Evolutionary conservation across 2,329 filamentous ascomycete genomes (phyloP).

Genomic region (Verticillium tricorpus): DNA sequence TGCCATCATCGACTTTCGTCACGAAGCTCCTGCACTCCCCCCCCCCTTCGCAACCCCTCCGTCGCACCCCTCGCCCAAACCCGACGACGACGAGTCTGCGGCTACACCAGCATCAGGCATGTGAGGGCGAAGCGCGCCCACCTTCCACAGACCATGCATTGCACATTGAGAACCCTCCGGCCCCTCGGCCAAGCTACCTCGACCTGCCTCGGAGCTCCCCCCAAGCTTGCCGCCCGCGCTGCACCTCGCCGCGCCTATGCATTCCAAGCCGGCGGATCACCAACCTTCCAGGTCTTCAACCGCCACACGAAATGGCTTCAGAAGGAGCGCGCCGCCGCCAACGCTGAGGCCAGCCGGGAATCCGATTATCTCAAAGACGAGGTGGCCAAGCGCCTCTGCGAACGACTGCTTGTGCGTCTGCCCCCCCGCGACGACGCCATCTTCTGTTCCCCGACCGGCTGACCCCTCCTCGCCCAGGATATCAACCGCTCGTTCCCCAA

Average conservation of each 20-base stretch:
- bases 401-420: slow-evolving; percentile 67
- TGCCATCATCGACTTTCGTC: neutral
- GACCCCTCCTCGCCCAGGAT: slow-evolving; percentile 51
- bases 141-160: slow-evolving; percentile 7
- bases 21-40: neutral
- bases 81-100: neutral
- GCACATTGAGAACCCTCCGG: slow-evolving; percentile 8
- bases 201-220: slow-evolving; percentile 2
- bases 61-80: neutral
- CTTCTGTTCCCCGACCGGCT: neutral
- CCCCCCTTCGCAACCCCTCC: neutral
- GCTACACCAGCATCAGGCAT: neutral
- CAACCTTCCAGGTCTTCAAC: slow-evolving; percentile 89
- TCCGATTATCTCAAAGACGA: slow-evolving; percentile 94
- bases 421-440: neutral
- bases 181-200: slow-evolving; percentile 4
- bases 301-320: slow-evolving; percentile 82
- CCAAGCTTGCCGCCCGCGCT: neutral
- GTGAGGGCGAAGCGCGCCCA: neutral
- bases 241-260: slow-evolving; percentile 59
- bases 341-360: slow-evolving; percentile 67
- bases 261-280: slow-evolving; percentile 69
- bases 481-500: slow-evolving; percentile 84
- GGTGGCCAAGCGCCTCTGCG: slow-evolving; percentile 77
- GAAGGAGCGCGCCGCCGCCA: slow-evolving; percentile 75